Evolutionary conservation across 345 rosid species (phyloP), one percentile per base, ranked within the genome.

Genomic region (Citrus maxima): DNA sequence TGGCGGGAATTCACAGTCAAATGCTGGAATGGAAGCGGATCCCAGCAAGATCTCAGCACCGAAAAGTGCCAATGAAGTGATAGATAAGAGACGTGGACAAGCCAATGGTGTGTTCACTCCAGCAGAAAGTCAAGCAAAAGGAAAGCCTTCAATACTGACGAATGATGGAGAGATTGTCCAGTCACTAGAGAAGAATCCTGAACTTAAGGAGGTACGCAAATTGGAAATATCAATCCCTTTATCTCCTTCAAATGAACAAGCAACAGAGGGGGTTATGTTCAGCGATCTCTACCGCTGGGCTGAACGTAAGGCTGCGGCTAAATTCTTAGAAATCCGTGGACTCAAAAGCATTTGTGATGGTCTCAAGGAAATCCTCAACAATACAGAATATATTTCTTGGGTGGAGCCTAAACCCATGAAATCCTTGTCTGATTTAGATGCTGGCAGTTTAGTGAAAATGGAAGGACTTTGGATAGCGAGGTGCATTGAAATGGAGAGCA

Each of bases 401-500:
- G 77, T 79, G 66, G 80, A 89, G 22, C 56, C 62, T 76, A 54
- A 2, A 27, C 78, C 76, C 30, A 16, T 80, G 63, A 83, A 27
- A 7, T 61, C 73, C 83, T 66, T 81, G 59, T 88, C 89, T 51
- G 72, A 80, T 73, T 71, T 90, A 18, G 78, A 77, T 16, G 25
- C 77, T 7, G 83, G 40, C 28, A 59, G 68, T 30, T 67, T 77
- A 73, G 66, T 22, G 16, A 78, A 66, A 7, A 59, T 86, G 58
- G 85, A 79, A 73, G 73, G 85, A 10, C 84, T 80, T 51, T 87
- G 84, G 85, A 56, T 90, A 51, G 82, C 80, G 6, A 75, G 85
- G 78, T 89, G 91, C 81, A 2, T 2, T 0, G 46, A 84, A n/a
- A 54, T 82, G 81, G 24, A 72, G 25, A 40, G 77, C 73, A 79